These are phyloP conservation scores for Ciborinia camelliae DNA, from an alignment of 2,329 filamentous ascomycete species.

Conservation along the genomic window DNA sequence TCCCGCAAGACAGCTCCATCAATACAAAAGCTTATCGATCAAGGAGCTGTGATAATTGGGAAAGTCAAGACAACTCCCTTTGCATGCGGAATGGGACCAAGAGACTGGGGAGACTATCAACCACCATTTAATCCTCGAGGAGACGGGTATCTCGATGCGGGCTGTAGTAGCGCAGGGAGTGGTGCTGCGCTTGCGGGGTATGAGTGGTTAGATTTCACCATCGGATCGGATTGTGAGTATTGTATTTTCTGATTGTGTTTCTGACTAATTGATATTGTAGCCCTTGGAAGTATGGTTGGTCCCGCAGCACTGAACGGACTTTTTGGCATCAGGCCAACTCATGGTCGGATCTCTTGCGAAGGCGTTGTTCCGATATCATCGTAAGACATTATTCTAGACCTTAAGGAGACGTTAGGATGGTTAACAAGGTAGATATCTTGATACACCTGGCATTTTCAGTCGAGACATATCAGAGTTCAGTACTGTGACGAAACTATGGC, in stretches of 20 bases:
- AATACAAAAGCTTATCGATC: conserved; percentile 53
- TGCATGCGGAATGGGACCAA: conserved; percentile 32
- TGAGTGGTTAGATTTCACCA: conserved; percentile 47
- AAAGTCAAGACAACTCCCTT: conserved; percentile 51
- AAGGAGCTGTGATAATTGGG: conserved; percentile 54
- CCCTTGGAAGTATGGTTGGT: conserved; percentile 27
- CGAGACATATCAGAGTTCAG: conserved; percentile 21
- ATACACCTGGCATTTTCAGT: conserved; percentile 27
- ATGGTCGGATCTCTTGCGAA: conserved; percentile 16
- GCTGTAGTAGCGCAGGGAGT: conserved; percentile 46
- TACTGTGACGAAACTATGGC: conserved; percentile 17
- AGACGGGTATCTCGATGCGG: conserved; percentile 46
- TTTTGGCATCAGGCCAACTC: conserved; percentile 24
- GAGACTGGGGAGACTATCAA: conserved; percentile 45
- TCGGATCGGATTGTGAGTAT: conserved; percentile 45
- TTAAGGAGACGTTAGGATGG: background rate
- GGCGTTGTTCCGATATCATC: conserved; percentile 22
- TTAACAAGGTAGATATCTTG: conserved; percentile 22
- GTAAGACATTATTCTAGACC: conserved; percentile 6
- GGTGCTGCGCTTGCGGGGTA: conserved; percentile 45
- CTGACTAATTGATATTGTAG: background rate
- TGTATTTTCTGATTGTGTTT: no score
- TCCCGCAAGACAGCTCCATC: conserved; percentile 47
- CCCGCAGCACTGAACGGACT: conserved; percentile 25
- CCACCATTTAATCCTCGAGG: conserved; percentile 43